phyloP scores from a whole-genome alignment of 768 basidiomycete species.

The Suillus decipiens region DNA sequence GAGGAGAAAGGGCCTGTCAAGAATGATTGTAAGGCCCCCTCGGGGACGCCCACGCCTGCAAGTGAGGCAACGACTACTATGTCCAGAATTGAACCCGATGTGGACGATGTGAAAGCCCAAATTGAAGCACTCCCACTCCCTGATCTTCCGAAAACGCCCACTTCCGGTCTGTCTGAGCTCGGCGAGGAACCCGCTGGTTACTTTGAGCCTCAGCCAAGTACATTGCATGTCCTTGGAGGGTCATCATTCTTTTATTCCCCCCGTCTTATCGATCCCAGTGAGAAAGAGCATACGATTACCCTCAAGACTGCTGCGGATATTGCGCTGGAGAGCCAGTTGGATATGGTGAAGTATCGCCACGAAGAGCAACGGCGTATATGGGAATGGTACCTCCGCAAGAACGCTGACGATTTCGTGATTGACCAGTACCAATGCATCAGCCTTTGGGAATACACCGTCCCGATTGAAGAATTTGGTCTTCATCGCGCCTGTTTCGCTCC shows the following conservation, averaged over 20 bases:
- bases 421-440: conserved; percentile 92
- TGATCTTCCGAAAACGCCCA: conserved; percentile 39
- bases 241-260: conserved; percentile 35
- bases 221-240: conserved; percentile 30
- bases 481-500: conserved; percentile 82
- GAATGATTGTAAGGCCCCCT: conserved; percentile 15
- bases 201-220: conserved; percentile 41
- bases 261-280: conserved; percentile 29
- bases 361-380: conserved; percentile 88
- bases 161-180: conserved; percentile 30
- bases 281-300: conserved; percentile 41
- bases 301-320: conserved; percentile 73
- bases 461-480: conserved; percentile 62
- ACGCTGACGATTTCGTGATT: conserved; percentile 82
- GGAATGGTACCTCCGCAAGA: conserved; percentile 94
- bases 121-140: conserved; percentile 56
- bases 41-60: conserved; percentile 32
- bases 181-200: conserved; percentile 41
- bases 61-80: conserved; percentile 21
- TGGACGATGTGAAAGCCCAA: conserved; percentile 63
- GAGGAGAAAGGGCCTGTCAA: conserved; percentile 58
- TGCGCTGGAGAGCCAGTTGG: conserved; percentile 68
- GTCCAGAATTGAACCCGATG: conserved; percentile 22
- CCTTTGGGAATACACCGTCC: conserved; percentile 79
- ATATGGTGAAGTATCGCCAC: conserved; percentile 74